phyloP scores from a whole-genome alignment of 129 eudicot genomes.

The Smallanthus sonchifolius region DNA sequence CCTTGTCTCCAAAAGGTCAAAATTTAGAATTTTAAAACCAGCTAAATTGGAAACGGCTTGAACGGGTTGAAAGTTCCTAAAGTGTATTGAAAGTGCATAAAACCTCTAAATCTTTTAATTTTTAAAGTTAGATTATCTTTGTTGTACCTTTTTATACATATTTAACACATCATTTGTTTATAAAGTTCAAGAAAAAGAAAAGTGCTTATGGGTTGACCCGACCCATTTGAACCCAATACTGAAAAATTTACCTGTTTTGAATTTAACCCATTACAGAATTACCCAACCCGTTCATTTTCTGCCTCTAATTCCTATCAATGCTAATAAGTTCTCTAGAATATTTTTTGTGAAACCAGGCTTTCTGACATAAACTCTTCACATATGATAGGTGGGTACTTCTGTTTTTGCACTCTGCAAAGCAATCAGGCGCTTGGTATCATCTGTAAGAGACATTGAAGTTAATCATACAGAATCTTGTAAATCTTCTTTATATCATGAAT shows the following conservation, averaged over 20 bases:
- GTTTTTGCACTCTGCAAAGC: slow-evolving; percentile 75
- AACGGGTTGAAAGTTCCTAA: not conserved
- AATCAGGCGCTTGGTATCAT: slow-evolving; percentile 43
- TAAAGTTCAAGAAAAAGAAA: not conserved
- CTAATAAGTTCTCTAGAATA: slow-evolving; percentile 5
- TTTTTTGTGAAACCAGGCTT: not conserved
- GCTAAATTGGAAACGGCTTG: not conserved
- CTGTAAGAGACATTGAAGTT: slow-evolving; percentile 34
- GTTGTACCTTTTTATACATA: not conserved
- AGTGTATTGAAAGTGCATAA: not conserved
- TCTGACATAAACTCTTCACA: slow-evolving; percentile 24
- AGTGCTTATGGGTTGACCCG: not conserved
- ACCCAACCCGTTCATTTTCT: not conserved
- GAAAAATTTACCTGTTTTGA: not conserved
- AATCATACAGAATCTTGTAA: slow-evolving; percentile 17
- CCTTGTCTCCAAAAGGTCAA: not conserved
- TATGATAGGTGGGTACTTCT: slow-evolving; percentile 56
- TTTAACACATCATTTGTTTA: not conserved
- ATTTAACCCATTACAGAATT: not conserved
- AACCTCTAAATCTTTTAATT: not conserved
- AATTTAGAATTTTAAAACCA: not conserved
- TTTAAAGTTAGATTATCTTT: not conserved
- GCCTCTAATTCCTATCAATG: not conserved
- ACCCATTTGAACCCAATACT: not conserved
- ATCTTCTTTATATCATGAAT: slow-evolving; percentile 28